Evolutionary conservation across 345 rosid species (phyloP).

Genomic region (Hibiscus tridactylites): DNA sequence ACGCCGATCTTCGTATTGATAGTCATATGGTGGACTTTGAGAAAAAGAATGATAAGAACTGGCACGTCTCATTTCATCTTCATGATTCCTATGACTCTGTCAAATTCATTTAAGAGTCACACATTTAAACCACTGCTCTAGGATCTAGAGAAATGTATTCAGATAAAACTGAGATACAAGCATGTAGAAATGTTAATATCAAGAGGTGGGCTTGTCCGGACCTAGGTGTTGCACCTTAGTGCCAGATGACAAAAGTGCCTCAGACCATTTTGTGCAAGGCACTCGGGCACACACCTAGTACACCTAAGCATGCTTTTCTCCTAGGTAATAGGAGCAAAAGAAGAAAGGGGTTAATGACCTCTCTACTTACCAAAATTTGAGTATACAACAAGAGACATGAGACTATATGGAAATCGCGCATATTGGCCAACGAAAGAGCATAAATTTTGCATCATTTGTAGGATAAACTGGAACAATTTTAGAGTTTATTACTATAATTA

Average conservation of each 20-base stretch:
- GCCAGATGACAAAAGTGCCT: not conserved
- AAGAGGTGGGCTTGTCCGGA: not conserved
- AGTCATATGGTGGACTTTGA: conserved; percentile 97
- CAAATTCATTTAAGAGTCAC: conserved; percentile 25
- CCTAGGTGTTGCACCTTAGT: not conserved
- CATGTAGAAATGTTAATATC: not conserved
- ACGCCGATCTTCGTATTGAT: conserved; percentile 87
- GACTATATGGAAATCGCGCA: not conserved
- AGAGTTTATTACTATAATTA: no score
- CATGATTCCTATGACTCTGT: conserved; percentile 55
- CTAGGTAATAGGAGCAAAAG: not conserved
- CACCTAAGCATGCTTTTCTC: not conserved
- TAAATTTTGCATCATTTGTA: not conserved
- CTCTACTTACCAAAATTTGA: not conserved
- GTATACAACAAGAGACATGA: not conserved
- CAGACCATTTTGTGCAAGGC: not conserved
- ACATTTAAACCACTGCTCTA: conserved; percentile 13
- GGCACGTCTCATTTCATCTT: conserved; percentile 73
- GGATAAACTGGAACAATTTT: not conserved
- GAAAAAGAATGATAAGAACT: conserved; percentile 97
- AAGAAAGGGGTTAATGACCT: not conserved
- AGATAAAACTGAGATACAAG: conserved; percentile 7
- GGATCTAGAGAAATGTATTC: conserved; percentile 10
- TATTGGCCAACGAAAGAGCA: not conserved
- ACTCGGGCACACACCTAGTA: not conserved